phyloP scores from a whole-genome alignment of 768 basidiomycete genomes.

The Coprinopsis sp. region DNA sequence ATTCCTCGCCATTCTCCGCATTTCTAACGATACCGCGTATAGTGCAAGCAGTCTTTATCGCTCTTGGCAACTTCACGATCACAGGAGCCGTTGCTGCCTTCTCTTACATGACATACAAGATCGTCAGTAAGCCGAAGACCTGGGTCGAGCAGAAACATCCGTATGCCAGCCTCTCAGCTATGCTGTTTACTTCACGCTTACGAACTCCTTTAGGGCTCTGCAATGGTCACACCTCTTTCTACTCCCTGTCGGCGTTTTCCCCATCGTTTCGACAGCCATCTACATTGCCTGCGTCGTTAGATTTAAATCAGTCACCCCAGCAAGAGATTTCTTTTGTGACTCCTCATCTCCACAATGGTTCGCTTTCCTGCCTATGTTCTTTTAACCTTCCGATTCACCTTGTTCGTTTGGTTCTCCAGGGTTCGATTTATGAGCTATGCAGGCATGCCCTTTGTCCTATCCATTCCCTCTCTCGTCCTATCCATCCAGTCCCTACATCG shows the following conservation, averaged over 20 bases:
- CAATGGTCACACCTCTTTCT: slow-evolving; percentile 44
- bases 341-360: slow-evolving; percentile 56
- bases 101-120: slow-evolving; percentile 37
- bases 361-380: slow-evolving; percentile 15
- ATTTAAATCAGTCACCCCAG: slow-evolving; percentile 40
- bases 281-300: slow-evolving; percentile 41
- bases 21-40: not conserved
- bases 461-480: slow-evolving; percentile 48
- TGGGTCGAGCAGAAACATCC: slow-evolving; percentile 31
- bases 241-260: slow-evolving; percentile 44
- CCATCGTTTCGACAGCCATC: slow-evolving; percentile 38
- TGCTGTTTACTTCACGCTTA: slow-evolving; percentile 8
- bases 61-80: slow-evolving; percentile 38
- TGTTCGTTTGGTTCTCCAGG: slow-evolving; percentile 26
- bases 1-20: not conserved
- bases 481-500: slow-evolving; percentile 40
- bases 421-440: slow-evolving; percentile 61
- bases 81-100: slow-evolving; percentile 41
- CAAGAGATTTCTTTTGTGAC: slow-evolving; percentile 57
- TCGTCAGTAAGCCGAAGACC: slow-evolving; percentile 37
- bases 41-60: slow-evolving; percentile 44
- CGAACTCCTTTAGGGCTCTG: slow-evolving; percentile 33
- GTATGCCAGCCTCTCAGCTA: slow-evolving; percentile 18
- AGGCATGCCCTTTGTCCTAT: slow-evolving; percentile 47
- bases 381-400: not conserved